Base-by-base conservation (phyloP, 129 eudicot genomes). In the Ambrosia trifida region DNA sequence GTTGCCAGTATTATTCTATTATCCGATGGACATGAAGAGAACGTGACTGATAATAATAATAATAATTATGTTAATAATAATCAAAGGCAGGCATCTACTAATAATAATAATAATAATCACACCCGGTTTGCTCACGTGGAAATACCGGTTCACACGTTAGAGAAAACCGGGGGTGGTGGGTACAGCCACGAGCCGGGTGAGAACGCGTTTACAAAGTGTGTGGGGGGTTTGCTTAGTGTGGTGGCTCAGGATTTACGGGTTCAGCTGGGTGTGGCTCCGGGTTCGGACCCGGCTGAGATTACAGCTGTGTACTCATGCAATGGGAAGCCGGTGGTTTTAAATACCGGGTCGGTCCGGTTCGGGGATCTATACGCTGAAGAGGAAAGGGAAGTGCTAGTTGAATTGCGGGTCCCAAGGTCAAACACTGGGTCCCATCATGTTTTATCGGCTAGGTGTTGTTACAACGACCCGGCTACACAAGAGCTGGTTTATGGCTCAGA, bases 361-460 rank as follows among this genome's bases (percentile, higher is more conserved):
- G 99, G 99, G 0, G 91, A 94, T 74, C 72, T 89, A 5, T 90
- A 90, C 76, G 99, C 96, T 1, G 99, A 87, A 54, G 99, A 94
- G 41, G 99, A 90, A 69, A 84, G 86, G 36, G 97, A 90, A 45
- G 61, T 90, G 0, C 75, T 94, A 1, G 73, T 94, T 13, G 99
- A 94, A 36, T 28, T 94, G 10, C 60, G 88, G 77, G 94, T 87
- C 59, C 97, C 96, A 3, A 36, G 62, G 32, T 51, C 84, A 12
- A 75, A 69, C 14, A 35, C 11, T 3, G 90, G 83, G 73, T 69
- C 85, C 35, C 99, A 94, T 80, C 92, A 89, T 66, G 97, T 89
- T 16, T 20, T 94, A 67, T 85, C 96, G 0, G 90, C 85, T 46
- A 70, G 82, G 19, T 85, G 87, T 38, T 71, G 78, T 65, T 84